phyloP scores from a whole-genome alignment of 2,329 filamentous ascomycete species.

The Microascus cirrosus region DNA sequence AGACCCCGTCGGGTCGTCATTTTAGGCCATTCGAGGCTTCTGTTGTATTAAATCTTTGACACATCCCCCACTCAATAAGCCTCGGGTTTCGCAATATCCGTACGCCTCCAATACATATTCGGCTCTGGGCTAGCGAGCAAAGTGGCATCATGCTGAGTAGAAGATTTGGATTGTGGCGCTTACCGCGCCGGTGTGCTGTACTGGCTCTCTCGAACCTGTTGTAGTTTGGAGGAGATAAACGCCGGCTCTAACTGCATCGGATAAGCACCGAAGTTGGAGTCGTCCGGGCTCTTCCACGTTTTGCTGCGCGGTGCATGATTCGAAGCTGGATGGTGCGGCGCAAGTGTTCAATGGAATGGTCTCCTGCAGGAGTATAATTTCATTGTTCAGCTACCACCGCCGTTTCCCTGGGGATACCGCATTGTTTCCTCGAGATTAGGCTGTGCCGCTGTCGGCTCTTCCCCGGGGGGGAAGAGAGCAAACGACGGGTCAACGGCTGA shows the following conservation, averaged over 20 bases:
- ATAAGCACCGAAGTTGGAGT: no score
- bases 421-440: not conserved
- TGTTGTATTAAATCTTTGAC: no score
- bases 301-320: not conserved
- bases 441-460: not conserved
- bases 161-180: no score
- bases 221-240: no score
- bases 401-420: not conserved
- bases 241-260: no score
- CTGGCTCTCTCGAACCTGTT: no score
- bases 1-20: no score
- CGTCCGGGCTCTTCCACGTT: not conserved
- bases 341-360: not conserved
- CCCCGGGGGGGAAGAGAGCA: not conserved
- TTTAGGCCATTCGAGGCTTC: no score
- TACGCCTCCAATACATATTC: not conserved
- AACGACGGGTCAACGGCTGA: slow-evolving; percentile 3
- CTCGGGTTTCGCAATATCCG: not conserved
- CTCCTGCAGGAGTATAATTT: not conserved
- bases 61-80: not conserved
- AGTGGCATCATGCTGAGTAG: not conserved
- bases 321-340: not conserved
- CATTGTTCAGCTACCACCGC: not conserved
- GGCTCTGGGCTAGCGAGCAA: not conserved
- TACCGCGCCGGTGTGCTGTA: no score